Evolutionary conservation across 2,329 filamentous ascomycete species (phyloP).

Genomic region (Trichoderma sp.): DNA sequence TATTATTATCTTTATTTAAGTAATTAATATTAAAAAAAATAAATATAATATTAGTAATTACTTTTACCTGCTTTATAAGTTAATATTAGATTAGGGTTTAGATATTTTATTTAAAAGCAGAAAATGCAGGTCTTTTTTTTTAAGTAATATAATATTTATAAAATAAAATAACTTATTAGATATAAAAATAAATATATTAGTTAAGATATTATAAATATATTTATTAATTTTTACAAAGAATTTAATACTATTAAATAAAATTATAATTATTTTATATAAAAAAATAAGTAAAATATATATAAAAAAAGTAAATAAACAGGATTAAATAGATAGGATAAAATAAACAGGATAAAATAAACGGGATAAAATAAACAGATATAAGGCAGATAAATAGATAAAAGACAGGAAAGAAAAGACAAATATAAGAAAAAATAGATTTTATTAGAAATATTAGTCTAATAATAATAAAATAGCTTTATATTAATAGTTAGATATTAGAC

Average conservation of each 20-base stretch:
- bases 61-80: background rate
- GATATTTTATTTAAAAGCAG: background rate
- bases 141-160: background rate
- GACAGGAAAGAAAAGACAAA: background rate
- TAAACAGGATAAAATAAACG: no score
- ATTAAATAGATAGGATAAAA: no score
- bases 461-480: background rate
- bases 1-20: background rate
- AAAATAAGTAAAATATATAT: background rate
- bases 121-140: background rate
- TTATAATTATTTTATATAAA: background rate
- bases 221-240: no score
- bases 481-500: background rate
- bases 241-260: no score
- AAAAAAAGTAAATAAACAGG: no score
- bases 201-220: background rate
- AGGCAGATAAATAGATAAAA: background rate
- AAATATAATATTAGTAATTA: conserved; percentile 12
- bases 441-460: background rate
- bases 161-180: background rate
- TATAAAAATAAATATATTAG: background rate
- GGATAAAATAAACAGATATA: no score
- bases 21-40: background rate
- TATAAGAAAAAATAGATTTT: background rate
- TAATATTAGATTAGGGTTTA: background rate